These are phyloP conservation scores for Phialophora chinensis DNA, from an alignment of 2,329 filamentous ascomycete species.

Conservation along the genomic window DNA sequence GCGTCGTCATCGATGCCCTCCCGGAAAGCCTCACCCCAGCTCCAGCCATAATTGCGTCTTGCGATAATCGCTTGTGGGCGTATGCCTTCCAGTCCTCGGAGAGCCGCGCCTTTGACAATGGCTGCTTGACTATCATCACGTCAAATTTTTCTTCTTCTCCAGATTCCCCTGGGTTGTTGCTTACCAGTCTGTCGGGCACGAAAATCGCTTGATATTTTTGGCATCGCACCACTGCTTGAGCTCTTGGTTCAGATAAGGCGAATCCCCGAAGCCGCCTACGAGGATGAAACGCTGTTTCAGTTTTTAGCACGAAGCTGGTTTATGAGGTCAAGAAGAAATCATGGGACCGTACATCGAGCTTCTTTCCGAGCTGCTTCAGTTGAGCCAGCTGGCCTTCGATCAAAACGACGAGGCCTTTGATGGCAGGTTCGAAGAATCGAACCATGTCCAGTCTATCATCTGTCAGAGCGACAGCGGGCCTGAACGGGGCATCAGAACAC, in stretches of 20 bases:
- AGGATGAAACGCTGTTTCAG: not conserved
- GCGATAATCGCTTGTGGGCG: conserved; percentile 6
- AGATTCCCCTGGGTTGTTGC: not conserved
- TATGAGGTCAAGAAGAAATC: not conserved
- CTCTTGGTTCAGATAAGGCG: not conserved
- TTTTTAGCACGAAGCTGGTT: not conserved
- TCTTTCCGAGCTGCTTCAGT: not conserved
- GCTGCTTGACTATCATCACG: not conserved
- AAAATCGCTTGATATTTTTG: not conserved
- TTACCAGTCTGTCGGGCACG: not conserved
- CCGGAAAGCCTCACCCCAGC: not conserved
- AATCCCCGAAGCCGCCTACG: not conserved
- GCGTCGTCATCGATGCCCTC: conserved; percentile 13
- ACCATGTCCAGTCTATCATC: not conserved
- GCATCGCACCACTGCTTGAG: not conserved
- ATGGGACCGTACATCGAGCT: not conserved
- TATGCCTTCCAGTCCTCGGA: not conserved
- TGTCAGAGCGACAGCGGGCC: not conserved
- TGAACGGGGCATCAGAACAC: not conserved
- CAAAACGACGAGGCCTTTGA: not conserved
- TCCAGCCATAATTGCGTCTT: conserved; percentile 7
- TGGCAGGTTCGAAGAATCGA: not conserved
- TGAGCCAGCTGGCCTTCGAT: conserved; percentile 2
- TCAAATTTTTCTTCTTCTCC: not conserved
- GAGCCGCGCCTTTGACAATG: not conserved